Percentiles rank a stretch among this genome's conserved stretches.
Evolutionary conservation across 2,329 filamentous ascomycete genomes (phyloP).

Genomic region (Colletotrichum sp.): DNA sequence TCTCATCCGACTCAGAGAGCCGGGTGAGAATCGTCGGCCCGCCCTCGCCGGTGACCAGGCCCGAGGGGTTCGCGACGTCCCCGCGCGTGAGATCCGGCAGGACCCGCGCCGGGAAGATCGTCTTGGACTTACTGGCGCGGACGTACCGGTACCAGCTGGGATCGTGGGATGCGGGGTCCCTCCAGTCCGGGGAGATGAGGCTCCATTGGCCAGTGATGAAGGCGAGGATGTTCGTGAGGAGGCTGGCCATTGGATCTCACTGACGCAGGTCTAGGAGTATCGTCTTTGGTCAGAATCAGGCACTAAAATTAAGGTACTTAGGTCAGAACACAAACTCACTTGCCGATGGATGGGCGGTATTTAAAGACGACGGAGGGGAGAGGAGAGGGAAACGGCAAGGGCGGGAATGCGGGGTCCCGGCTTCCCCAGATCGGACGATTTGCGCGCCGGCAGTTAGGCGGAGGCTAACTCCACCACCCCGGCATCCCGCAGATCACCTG

Average conservation of each 20-base stretch:
- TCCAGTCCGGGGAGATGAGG: background rate
- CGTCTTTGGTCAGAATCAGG: background rate
- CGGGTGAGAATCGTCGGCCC: constrained; percentile 36
- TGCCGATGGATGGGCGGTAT: background rate
- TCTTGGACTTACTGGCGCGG: constrained; percentile 36
- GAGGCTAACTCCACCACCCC: background rate
- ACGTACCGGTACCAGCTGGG: constrained; percentile 44
- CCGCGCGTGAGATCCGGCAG: constrained; percentile 37
- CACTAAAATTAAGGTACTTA: background rate
- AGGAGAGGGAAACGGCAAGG: background rate
- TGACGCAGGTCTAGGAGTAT: background rate
- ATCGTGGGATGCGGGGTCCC: background rate
- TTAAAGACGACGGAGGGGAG: background rate
- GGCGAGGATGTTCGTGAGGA: background rate
- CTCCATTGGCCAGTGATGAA: constrained; percentile 3
- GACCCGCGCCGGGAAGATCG: constrained; percentile 36
- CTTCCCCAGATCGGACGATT: constrained; percentile 17
- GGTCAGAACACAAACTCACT: background rate
- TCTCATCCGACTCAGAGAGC: background rate
- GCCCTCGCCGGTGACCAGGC: constrained; percentile 30
- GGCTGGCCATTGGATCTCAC: background rate
- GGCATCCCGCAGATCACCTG: background rate
- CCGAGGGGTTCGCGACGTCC: constrained; percentile 41
- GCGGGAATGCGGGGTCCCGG: constrained; percentile 10
- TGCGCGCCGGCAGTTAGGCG: background rate